A percentile compares a stretch with the other conserved stretches of the same genome.
These are phyloP conservation scores for Hypericum androsaemum DNA, from an alignment of 345 rosid species.

Conservation along the genomic window DNA sequence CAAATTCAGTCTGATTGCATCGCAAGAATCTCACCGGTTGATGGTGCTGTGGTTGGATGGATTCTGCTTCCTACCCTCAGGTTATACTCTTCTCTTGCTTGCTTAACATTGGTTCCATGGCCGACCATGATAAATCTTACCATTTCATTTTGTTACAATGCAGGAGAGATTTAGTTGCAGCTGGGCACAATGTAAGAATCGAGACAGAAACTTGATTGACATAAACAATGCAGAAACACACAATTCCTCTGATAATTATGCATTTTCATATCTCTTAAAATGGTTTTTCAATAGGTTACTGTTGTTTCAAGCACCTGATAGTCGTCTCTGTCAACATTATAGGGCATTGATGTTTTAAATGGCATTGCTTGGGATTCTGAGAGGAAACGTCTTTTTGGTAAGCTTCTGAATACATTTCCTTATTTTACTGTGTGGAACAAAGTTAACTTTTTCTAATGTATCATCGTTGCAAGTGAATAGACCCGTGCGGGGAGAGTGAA, in stretches of 20 bases:
- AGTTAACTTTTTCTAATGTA: neutral
- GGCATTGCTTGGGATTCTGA: conserved; percentile 91
- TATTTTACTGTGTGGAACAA: neutral
- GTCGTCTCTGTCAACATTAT: conserved; percentile 7
- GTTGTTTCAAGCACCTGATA: neutral
- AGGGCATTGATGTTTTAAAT: conserved; percentile 82
- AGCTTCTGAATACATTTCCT: conserved; percentile 12
- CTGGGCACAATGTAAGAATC: conserved; percentile 52
- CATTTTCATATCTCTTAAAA: too few relatives aligned
- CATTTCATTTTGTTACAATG: neutral
- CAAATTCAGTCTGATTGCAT: conserved; percentile 71
- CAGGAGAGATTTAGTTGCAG: conserved; percentile 51
- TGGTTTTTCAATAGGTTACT: neutral
- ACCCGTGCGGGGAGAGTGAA: too few relatives aligned
- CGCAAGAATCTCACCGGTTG: conserved; percentile 69
- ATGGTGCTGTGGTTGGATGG: conserved; percentile 71
- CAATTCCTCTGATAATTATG: too few relatives aligned
- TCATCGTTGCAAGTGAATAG: neutral
- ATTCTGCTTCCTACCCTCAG: conserved; percentile 68
- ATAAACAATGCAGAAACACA: too few relatives aligned
- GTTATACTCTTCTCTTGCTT: conserved; percentile 22
- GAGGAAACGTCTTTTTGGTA: conserved; percentile 58
- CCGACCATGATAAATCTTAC: neutral
- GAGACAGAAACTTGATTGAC: neutral
- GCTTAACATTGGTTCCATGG: neutral